Percentiles rank a stretch among this genome's conserved stretches.
phyloP scores from a whole-genome alignment of 169 alveolate genomes.

The Plasmodium vivax region DNA sequence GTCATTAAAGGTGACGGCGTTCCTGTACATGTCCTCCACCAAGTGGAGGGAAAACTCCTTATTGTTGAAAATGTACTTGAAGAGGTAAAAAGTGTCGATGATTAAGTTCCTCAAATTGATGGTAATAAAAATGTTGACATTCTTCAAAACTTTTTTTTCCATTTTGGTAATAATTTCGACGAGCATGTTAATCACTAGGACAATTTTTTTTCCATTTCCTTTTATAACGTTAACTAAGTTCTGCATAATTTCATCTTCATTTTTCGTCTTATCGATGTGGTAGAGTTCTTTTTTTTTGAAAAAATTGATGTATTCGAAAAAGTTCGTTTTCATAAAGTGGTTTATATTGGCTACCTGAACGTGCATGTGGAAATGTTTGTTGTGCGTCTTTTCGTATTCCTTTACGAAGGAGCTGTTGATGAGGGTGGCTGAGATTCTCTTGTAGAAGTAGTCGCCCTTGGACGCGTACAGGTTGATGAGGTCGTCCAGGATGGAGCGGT shows the following conservation, averaged over 20 bases:
- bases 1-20: constrained; percentile 9
- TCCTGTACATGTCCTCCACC: constrained; percentile 54
- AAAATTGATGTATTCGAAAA: constrained; percentile 52
- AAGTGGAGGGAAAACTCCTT: constrained; percentile 31
- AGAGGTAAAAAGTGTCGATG: constrained; percentile 50
- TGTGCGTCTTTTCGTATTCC: constrained; percentile 46
- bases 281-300: constrained; percentile 72
- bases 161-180: constrained; percentile 46
- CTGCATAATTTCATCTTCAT: constrained; percentile 70
- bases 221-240: constrained; percentile 48
- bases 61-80: constrained; percentile 52
- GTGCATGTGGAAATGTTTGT: constrained; percentile 62
- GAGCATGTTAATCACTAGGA: constrained; percentile 44
- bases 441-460: constrained; percentile 70
- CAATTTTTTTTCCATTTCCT: constrained; percentile 40
- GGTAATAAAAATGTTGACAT: constrained; percentile 29
- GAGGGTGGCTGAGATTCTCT: constrained; percentile 11
- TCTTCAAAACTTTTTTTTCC: constrained; percentile 35
- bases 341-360: constrained; percentile 59
- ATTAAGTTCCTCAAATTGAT: constrained; percentile 60
- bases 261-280: constrained; percentile 41
- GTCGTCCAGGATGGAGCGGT: constrained; percentile 35
- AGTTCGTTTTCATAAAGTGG: constrained; percentile 53
- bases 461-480: constrained; percentile 32
- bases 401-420: constrained; percentile 22